A percentile compares a stretch with the other conserved stretches of the same genome.
These are phyloP conservation scores for Penicillium nucicola DNA, from an alignment of 495 filamentous ascomycete species.

Conservation along the genomic window DNA sequence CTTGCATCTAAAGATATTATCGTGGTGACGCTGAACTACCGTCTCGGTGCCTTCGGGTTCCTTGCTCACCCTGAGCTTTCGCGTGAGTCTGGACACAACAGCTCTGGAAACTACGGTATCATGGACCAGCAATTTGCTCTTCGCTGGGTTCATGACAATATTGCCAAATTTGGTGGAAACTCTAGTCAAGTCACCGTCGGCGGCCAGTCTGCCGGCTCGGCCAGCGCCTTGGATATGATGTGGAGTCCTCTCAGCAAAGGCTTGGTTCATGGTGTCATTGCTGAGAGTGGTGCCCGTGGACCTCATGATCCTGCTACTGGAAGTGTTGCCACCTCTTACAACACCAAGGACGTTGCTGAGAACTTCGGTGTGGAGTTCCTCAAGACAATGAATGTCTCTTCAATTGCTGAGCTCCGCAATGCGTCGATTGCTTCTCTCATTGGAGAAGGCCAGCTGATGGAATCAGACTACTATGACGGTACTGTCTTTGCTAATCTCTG, in stretches of 20 bases:
- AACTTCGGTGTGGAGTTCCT: conserved; percentile 9
- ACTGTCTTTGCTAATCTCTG: conserved; percentile 14
- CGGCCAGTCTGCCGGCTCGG: conserved; percentile 49
- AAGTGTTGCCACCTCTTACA: conserved; percentile 10
- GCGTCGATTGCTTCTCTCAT: no score
- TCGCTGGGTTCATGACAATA: conserved; percentile 46
- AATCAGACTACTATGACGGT: conserved; percentile 3
- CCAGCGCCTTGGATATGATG: conserved; percentile 25
- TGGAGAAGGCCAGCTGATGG: not conserved
- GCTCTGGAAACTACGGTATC: conserved; percentile 35
- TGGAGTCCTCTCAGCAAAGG: conserved; percentile 9
- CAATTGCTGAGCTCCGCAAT: no score
- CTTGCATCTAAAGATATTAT: conserved; percentile 19
- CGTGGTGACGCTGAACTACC: conserved; percentile 23
- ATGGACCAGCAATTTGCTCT: conserved; percentile 38
- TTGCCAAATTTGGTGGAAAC: conserved; percentile 43
- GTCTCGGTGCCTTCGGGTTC: conserved; percentile 34
- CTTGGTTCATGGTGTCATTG: conserved; percentile 8
- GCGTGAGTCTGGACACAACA: conserved; percentile 24
- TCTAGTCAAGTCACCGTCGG: conserved; percentile 22
- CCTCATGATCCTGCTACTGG: conserved; percentile 11
- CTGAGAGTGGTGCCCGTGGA: conserved; percentile 15
- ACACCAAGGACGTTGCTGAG: conserved; percentile 10
- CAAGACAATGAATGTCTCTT: not conserved
- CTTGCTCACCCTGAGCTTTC: conserved; percentile 13